Percentiles rank a stretch among this genome's conserved stretches.
Evolutionary conservation across 2,329 filamentous ascomycete species (phyloP).

Genomic region (Shiraia bambusicola): DNA sequence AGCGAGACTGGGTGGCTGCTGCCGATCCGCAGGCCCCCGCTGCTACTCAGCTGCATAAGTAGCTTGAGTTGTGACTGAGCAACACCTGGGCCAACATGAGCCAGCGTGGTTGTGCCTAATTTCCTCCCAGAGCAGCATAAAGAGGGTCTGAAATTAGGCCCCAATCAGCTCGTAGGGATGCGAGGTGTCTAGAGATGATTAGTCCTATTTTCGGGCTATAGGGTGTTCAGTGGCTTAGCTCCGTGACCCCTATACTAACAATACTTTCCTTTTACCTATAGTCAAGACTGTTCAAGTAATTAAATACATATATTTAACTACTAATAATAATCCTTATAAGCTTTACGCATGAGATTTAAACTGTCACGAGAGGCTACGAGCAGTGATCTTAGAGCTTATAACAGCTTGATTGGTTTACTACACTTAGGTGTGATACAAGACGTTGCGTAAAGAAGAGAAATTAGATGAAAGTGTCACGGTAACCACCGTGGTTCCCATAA

Average conservation of each 20-base stretch:
- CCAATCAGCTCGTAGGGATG: slow-evolving; percentile 4
- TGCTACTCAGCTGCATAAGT: slow-evolving; percentile 1
- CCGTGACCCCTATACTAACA: not conserved
- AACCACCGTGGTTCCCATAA: too few species aligned
- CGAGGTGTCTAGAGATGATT: slow-evolving; percentile 2
- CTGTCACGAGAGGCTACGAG: too few species aligned
- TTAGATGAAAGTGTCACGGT: too few species aligned
- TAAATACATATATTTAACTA: too few species aligned
- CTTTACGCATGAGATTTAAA: too few species aligned
- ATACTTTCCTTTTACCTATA: not conserved
- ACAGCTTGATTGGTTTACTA: too few species aligned
- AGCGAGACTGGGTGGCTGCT: not conserved
- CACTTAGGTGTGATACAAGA: too few species aligned
- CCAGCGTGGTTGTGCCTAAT: slow-evolving; percentile 5
- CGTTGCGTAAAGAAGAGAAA: too few species aligned
- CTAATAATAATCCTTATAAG: too few species aligned
- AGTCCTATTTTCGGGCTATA: slow-evolving; percentile 3
- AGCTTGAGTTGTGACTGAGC: slow-evolving; percentile 6
- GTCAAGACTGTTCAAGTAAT: not conserved
- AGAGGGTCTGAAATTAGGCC: slow-evolving; percentile 2
- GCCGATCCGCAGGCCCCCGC: not conserved
- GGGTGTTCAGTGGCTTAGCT: not conserved
- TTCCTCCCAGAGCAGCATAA: slow-evolving; percentile 1
- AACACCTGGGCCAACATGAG: slow-evolving; percentile 8
- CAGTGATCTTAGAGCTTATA: too few species aligned